A percentile compares a stretch with the other conserved stretches of the same genome.
phyloP scores from a whole-genome alignment of 78 protist species.

The Pigoraptor vietnamica region DNA sequence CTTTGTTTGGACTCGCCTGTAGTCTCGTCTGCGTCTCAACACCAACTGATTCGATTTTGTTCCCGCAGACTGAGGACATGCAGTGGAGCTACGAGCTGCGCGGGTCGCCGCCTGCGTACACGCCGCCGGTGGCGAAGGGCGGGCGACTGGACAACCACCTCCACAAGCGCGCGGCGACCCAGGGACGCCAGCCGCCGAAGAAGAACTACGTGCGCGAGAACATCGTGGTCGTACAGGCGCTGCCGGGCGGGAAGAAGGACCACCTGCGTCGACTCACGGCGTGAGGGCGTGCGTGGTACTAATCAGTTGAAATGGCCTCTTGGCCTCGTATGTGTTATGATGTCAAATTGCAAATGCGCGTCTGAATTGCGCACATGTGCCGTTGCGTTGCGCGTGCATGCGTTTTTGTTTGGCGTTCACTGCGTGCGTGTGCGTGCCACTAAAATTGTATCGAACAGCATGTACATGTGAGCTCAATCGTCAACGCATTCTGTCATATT shows the following conservation, averaged over 20 bases:
- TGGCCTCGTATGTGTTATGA: too few species aligned
- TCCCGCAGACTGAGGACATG: not conserved
- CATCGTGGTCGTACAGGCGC: not conserved
- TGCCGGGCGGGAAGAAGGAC: not conserved
- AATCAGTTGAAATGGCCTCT: too few species aligned
- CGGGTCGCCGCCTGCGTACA: not conserved
- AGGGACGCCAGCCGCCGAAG: not conserved
- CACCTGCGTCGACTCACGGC: not conserved
- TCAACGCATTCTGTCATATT: too few species aligned
- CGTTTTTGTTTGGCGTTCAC: too few species aligned
- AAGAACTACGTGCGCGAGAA: not conserved
- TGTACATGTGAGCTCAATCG: too few species aligned
- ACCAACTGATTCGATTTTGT: too few species aligned
- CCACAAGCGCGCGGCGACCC: not conserved
- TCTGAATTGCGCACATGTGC: too few species aligned
- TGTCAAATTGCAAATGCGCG: not conserved
- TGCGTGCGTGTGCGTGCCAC: too few species aligned
- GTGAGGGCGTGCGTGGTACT: not conserved
- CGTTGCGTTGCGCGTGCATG: too few species aligned
- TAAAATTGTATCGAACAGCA: too few species aligned
- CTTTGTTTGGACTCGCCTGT: too few species aligned
- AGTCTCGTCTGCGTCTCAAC: too few species aligned
- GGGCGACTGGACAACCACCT: not conserved
- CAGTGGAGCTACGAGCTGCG: not conserved
- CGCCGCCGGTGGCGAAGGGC: not conserved